Evolutionary conservation across 768 basidiomycete species (phyloP), one percentile per base, ranked within the genome.

Genomic region (Calocybe gangraenosa): DNA sequence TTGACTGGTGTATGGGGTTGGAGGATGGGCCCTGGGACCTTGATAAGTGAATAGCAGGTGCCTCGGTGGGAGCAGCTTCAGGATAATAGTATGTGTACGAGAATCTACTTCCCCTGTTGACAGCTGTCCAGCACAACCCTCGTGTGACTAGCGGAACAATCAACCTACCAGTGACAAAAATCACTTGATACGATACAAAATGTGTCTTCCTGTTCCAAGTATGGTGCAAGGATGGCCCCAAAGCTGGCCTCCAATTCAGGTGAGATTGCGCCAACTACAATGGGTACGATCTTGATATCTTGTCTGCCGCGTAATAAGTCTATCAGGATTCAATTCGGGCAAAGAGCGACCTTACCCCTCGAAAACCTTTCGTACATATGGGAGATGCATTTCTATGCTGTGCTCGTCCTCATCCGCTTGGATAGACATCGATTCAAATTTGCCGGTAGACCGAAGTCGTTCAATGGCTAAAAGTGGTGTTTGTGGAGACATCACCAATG

Each of bases 371-470:
- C 87, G 78, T 33, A 96, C 69, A 62, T 91, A 94, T 4, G 95
- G 93, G 14, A 98, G 75, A 57, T 98, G 94, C 91, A 99, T 94
- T 68, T 99, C 96, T 44, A 99, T 81, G 59, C 91, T 94, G 62
- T 99, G 96, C 58, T 99, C 96, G 21, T 85, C 90, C 64, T 93
- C 92, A 59, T 99, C 96, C 2, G 81, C 81, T 1, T 67, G 56
- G 2, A 74, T 53, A 14, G 66, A 67, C 79, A 99, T 83, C 8
- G 72, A 66, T 30, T 76, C 72, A 54, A 98, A 98, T 43, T 80
- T 66, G 1, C 81, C 80, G 0, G 87, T 87, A 2, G 64, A 66
- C 21, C 69, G 67, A 17, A 95, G 72, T 53, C 88, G 78, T 6
- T 69, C 60, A 47, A 88, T 81, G 1, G 81, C 92, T 94, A 51